These are phyloP conservation scores for Excoecaria agallocha DNA, from an alignment of 345 rosid species.

Conservation along the genomic window DNA sequence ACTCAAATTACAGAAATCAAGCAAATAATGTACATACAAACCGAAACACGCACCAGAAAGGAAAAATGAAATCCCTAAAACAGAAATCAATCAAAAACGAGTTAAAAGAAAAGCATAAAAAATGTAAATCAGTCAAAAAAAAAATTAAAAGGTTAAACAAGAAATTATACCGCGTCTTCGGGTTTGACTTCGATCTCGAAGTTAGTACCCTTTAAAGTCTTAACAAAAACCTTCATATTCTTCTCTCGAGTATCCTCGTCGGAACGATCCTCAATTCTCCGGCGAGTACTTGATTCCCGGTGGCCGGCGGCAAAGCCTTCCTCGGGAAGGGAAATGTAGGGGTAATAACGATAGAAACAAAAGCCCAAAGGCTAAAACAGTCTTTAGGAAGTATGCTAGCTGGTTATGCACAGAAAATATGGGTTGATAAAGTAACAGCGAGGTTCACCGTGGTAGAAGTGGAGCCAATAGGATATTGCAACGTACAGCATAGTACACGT, in stretches of 20 bases:
- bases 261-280: not conserved
- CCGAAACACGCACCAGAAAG: not conserved
- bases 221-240: conserved; percentile 47
- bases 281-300: not conserved
- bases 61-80: not conserved
- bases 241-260: not conserved
- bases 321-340: not conserved
- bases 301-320: conserved; percentile 3
- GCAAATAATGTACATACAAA: not conserved
- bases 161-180: conserved; percentile 39
- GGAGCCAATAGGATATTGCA: not conserved
- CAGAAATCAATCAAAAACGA: not conserved
- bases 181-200: conserved; percentile 53
- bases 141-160: not conserved
- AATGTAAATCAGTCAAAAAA: not conserved
- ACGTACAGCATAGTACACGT: not conserved
- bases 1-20: not conserved
- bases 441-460: not conserved
- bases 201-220: conserved; percentile 49
- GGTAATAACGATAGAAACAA: not conserved
- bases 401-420: not conserved
- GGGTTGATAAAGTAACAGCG: not conserved
- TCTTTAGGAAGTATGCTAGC: not conserved
- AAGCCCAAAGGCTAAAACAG: not conserved
- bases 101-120: not conserved